Conservation (phyloP, 257 asterid genomes). For the Lantana camara region DNA sequence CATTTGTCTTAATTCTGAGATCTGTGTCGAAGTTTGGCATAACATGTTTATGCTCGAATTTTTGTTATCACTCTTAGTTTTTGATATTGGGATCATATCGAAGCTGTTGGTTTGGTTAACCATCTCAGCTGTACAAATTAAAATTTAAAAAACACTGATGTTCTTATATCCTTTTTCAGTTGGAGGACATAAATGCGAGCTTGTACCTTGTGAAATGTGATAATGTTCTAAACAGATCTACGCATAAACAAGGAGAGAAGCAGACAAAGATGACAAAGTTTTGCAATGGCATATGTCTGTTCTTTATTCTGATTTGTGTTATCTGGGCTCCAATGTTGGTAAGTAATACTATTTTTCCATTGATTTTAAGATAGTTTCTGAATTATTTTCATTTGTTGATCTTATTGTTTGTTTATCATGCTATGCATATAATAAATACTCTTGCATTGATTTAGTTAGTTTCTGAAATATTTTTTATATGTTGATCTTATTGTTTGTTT, state of each 20-base stretch:
- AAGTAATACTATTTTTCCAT: constrained; percentile 31
- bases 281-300: constrained; percentile 92
- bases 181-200: constrained; percentile 99
- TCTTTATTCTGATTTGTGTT: constrained; percentile 81
- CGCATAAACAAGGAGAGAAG: constrained; percentile 88
- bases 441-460: neutral
- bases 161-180: constrained; percentile 46
- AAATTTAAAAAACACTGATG: constrained; percentile 27
- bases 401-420: neutral
- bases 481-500: too few relatives aligned
- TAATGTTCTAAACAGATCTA: constrained; percentile 84
- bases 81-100: neutral
- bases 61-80: neutral
- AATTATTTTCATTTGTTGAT: neutral
- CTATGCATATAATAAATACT: too few relatives aligned
- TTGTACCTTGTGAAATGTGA: constrained; percentile 97
- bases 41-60: constrained; percentile 1
- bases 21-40: neutral
- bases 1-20: neutral
- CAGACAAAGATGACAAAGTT: constrained; percentile 92
- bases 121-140: constrained; percentile 4
- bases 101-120: constrained; percentile 13
- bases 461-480: too few relatives aligned
- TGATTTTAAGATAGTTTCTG: neutral
- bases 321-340: constrained; percentile 99